phyloP scores from a whole-genome alignment of 2,329 filamentous ascomycete genomes.

The Arthroderma sp. region DNA sequence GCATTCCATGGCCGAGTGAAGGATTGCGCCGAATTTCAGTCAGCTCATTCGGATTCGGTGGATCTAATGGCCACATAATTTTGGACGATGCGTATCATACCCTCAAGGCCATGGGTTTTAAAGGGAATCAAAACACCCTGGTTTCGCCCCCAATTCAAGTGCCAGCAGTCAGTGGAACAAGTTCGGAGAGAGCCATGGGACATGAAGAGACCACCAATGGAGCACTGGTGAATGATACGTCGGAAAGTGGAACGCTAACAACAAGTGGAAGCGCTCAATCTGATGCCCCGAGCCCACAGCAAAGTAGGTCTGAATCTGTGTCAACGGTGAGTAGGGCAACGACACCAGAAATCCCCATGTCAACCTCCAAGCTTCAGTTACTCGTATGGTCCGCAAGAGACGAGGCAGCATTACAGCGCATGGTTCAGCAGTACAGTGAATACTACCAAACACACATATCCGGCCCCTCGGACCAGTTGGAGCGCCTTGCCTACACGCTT shows the following conservation, averaged over 20 bases:
- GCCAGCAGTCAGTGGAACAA: too few species aligned
- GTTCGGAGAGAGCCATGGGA: too few species aligned
- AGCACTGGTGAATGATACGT: too few species aligned
- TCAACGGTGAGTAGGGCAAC: too few species aligned
- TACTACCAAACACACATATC: background rate
- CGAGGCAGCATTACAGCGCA: background rate
- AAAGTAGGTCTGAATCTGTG: too few species aligned
- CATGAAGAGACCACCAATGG: too few species aligned
- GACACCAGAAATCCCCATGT: background rate
- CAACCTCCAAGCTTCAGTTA: background rate
- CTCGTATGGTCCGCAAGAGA: background rate
- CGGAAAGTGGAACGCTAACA: too few species aligned
- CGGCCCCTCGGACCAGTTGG: background rate
- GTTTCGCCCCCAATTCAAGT: too few species aligned
- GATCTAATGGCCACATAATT: slow-evolving; percentile 17
- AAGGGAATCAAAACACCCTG: background rate
- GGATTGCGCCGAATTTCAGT: slow-evolving; percentile 17
- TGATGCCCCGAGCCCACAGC: too few species aligned
- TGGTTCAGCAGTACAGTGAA: background rate
- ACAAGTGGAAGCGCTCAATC: too few species aligned
- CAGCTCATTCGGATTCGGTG: slow-evolving; percentile 22
- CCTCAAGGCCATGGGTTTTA: slow-evolving; percentile 3
- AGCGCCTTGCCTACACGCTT: background rate
- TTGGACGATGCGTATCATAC: slow-evolving; percentile 12
- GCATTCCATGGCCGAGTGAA: slow-evolving; percentile 16